Conservation (phyloP, 2,329 filamentous ascomycete species). For the Seiridium unicorne region DNA sequence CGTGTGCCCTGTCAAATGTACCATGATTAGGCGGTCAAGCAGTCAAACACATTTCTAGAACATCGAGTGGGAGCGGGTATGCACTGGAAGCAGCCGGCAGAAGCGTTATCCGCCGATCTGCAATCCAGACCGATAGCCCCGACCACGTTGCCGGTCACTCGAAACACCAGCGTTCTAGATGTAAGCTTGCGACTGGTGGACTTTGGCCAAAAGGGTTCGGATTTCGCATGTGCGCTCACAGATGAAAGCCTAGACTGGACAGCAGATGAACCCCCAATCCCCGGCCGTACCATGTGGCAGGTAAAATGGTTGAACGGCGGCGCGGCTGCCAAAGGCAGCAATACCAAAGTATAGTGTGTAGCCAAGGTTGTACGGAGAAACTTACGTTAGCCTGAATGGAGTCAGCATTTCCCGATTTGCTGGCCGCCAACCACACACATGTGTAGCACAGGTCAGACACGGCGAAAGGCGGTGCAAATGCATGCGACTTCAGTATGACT, state of each 20-base stretch:
- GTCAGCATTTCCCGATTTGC: constrained; percentile 5
- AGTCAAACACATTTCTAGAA: not conserved
- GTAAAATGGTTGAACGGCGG: not conserved
- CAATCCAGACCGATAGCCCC: not conserved
- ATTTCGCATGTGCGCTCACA: not conserved
- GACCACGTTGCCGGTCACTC: not conserved
- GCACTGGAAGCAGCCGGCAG: not conserved
- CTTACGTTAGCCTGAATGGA: constrained; percentile 3
- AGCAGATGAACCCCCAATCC: too few species aligned
- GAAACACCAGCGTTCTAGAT: not conserved
- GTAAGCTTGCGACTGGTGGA: not conserved
- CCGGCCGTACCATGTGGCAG: not conserved
- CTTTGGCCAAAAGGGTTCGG: not conserved
- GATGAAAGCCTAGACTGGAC: not conserved
- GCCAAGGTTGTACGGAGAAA: not conserved
- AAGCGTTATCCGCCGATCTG: not conserved
- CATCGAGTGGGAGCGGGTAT: not conserved
- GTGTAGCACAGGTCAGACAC: constrained; percentile 6
- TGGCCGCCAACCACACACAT: not conserved
- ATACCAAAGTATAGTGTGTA: not conserved
- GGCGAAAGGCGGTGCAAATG: constrained; percentile 1
- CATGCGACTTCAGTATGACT: constrained; percentile 6
- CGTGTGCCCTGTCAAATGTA: not conserved
- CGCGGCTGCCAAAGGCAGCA: not conserved
- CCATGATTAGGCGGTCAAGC: not conserved